phyloP scores from a whole-genome alignment of 306 rosid species.

The Fragaria vesca region DNA sequence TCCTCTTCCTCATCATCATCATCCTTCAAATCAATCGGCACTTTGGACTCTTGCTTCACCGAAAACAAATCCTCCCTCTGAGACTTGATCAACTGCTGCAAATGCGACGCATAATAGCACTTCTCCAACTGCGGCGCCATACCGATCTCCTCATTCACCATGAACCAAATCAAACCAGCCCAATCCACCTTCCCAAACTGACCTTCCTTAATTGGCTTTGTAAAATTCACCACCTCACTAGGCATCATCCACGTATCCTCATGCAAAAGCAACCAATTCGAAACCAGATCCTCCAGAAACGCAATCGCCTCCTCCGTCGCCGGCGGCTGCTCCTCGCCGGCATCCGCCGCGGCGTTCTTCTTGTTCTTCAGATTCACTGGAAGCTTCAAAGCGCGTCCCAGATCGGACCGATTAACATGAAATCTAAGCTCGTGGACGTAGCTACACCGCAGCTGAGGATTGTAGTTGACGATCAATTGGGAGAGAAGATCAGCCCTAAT shows the following conservation, averaged over 20 bases:
- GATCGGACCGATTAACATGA: conserved; percentile 57
- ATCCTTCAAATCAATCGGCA: conserved; percentile 25
- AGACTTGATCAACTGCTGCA: conserved; percentile 63
- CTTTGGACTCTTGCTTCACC: conserved; percentile 27
- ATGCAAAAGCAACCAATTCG: conserved; percentile 78
- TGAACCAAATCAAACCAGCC: conserved; percentile 71
- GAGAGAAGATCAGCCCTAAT: conserved; percentile 59
- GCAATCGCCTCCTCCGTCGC: conserved; percentile 41
- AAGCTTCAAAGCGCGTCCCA: conserved; percentile 71
- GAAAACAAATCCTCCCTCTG: conserved; percentile 52
- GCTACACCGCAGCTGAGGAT: conserved; percentile 27
- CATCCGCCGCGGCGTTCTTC: conserved; percentile 34
- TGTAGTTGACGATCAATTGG: conserved; percentile 56
- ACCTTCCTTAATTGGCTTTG: conserved; percentile 54
- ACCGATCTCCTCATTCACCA: conserved; percentile 78
- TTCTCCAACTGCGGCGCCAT: conserved; percentile 37
- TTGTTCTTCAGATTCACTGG: conserved; percentile 28
- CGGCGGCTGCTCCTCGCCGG: background rate
- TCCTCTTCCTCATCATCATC: conserved; percentile 39
- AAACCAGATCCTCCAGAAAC: conserved; percentile 58
- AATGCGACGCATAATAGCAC: conserved; percentile 89
- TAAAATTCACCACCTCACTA: conserved; percentile 39
- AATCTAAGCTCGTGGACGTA: conserved; percentile 50
- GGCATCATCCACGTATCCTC: conserved; percentile 70
- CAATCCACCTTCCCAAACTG: conserved; percentile 69